Conservation (phyloP, 805 yeast species). For the Lipomyces sp. region DNA sequence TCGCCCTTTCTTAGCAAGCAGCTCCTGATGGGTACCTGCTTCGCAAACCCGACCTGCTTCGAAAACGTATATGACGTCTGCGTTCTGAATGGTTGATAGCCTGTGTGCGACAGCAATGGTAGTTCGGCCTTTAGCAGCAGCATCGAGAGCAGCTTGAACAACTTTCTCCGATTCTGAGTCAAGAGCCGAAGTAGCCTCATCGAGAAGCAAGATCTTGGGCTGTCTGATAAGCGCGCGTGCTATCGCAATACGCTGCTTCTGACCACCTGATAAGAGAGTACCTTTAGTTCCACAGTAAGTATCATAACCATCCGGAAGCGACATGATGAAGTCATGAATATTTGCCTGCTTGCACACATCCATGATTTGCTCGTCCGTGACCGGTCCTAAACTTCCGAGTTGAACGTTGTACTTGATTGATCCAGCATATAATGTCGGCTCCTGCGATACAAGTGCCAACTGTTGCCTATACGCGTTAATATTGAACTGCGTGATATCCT, state of each 20-base stretch:
- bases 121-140: conserved; percentile 65
- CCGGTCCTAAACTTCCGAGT: conserved; percentile 51
- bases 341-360: conserved; percentile 59
- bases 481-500: conserved; percentile 55
- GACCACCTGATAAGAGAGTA: conserved; percentile 65
- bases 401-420: conserved; percentile 60
- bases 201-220: conserved; percentile 59
- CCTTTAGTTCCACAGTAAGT: conserved; percentile 57
- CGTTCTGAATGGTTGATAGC: conserved; percentile 60
- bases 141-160: conserved; percentile 64
- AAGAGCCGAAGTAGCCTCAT: conserved; percentile 61
- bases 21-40: conserved; percentile 52
- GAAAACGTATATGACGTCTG: conserved; percentile 58
- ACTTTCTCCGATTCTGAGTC: conserved; percentile 66
- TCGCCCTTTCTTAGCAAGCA: conserved; percentile 46
- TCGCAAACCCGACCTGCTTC: conserved; percentile 61
- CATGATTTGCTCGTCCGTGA: conserved; percentile 53
- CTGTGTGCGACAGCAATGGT: conserved; percentile 78
- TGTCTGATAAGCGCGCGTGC: conserved; percentile 64
- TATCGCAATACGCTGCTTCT: conserved; percentile 65
- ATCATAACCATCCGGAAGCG: conserved; percentile 65
- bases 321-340: conserved; percentile 59
- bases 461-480: conserved; percentile 55
- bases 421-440: conserved; percentile 63
- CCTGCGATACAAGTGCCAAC: conserved; percentile 67